Evolutionary conservation across 1,139 yeast species (phyloP).

Genomic region (Kurtzmaniella quercitrusa): DNA sequence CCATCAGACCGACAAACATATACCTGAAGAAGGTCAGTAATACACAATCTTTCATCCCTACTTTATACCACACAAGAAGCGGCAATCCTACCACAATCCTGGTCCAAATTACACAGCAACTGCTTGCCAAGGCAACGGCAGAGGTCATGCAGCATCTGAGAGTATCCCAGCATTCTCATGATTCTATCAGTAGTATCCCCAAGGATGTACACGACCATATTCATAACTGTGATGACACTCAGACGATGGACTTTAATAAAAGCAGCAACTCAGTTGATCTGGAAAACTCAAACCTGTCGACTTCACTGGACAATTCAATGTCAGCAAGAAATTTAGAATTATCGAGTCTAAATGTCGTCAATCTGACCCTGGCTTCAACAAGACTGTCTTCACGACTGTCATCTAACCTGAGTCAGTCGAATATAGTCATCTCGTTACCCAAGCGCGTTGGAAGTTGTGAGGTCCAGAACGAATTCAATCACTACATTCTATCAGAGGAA

Average conservation of each 20-base stretch:
- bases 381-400: neutral
- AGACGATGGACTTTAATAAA: conserved; percentile 4
- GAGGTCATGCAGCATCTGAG: neutral
- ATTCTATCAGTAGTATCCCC: neutral
- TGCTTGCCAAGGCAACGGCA: neutral
- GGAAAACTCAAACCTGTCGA: conserved; percentile 2
- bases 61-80: conserved; percentile 1
- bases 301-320: neutral
- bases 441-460: neutral
- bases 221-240: neutral
- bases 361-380: neutral
- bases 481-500: conserved; percentile 4
- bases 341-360: neutral
- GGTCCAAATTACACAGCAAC: neutral
- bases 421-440: conserved; percentile 3
- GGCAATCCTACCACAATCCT: neutral
- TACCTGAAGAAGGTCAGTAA: conserved; percentile 19
- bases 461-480: conserved; percentile 2
- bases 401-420: neutral
- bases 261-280: neutral
- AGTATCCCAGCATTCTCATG: neutral
- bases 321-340: neutral
- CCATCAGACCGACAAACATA: conserved; percentile 11
- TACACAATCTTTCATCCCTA: conserved; percentile 21
- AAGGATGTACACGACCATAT: neutral